phyloP scores from a whole-genome alignment of 2,329 filamentous ascomycete genomes.

The Penicillium sp. region DNA sequence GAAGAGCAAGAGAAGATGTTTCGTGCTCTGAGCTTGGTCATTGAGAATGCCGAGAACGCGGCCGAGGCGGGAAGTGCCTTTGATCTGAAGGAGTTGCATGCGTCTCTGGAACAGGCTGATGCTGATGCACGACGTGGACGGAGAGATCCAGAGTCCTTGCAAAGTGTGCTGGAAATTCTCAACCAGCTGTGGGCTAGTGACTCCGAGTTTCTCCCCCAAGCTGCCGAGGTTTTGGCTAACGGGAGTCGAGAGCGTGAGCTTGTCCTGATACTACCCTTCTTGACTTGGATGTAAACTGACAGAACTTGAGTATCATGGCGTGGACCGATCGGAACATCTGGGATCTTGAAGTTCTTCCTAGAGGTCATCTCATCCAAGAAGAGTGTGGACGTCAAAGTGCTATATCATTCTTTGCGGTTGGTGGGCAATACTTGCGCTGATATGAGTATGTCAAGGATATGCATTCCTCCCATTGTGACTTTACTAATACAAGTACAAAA shows the following conservation, averaged over 20 bases:
- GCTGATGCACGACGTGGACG: slow-evolving; percentile 30
- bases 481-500: slow-evolving; percentile 19
- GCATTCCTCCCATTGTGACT: not conserved
- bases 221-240: slow-evolving; percentile 49
- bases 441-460: slow-evolving; percentile 39
- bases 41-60: slow-evolving; percentile 34
- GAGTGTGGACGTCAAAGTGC: slow-evolving; percentile 36
- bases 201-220: slow-evolving; percentile 44
- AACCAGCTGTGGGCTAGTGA: slow-evolving; percentile 45
- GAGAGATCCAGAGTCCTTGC: slow-evolving; percentile 33
- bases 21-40: slow-evolving; percentile 38
- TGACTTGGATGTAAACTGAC: not conserved
- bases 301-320: slow-evolving; percentile 46
- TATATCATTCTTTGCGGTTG: slow-evolving; percentile 51
- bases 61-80: slow-evolving; percentile 33
- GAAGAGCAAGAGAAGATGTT: slow-evolving; percentile 46
- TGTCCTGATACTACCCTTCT: not conserved
- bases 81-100: slow-evolving; percentile 38
- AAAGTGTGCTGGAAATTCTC: slow-evolving; percentile 39
- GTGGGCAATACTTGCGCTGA: slow-evolving; percentile 56
- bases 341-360: slow-evolving; percentile 52
- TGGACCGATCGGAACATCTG: slow-evolving; percentile 45
- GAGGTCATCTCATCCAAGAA: slow-evolving; percentile 43
- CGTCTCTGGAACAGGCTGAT: slow-evolving; percentile 40
- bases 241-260: slow-evolving; percentile 51